phyloP scores from a whole-genome alignment of 2,329 filamentous ascomycete species.

The Fusarium kyushuense region DNA sequence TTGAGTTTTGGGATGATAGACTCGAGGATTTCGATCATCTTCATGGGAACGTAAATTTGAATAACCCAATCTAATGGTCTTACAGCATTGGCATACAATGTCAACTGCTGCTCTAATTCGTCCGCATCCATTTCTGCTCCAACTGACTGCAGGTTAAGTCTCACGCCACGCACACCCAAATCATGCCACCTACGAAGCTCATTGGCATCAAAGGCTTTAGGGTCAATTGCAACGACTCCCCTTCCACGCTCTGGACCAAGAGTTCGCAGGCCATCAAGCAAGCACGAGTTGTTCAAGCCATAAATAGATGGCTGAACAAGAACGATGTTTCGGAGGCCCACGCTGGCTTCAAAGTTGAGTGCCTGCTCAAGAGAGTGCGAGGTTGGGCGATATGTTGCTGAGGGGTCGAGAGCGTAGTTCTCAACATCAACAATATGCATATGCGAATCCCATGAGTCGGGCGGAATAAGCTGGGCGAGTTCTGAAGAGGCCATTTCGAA shows the following conservation, averaged over 20 bases:
- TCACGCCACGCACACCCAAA: conserved; percentile 69
- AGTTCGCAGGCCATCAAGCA: conserved; percentile 64
- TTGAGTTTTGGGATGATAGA: conserved; percentile 61
- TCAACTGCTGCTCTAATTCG: conserved; percentile 58
- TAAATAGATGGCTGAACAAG: conserved; percentile 73
- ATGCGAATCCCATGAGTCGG: conserved; percentile 69
- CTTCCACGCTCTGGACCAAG: conserved; percentile 64
- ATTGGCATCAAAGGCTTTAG: conserved; percentile 52
- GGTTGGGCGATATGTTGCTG: conserved; percentile 64
- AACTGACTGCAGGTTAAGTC: conserved; percentile 69
- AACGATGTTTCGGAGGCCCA: conserved; percentile 68
- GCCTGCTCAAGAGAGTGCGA: conserved; percentile 64
- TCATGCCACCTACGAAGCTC: conserved; percentile 65
- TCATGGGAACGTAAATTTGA: conserved; percentile 68
- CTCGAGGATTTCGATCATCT: conserved; percentile 62
- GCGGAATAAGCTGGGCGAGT: conserved; percentile 52
- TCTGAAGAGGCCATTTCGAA: conserved; percentile 3
- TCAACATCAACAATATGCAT: conserved; percentile 72
- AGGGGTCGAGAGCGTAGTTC: conserved; percentile 60
- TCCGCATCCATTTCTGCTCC: conserved; percentile 55
- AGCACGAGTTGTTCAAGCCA: conserved; percentile 69
- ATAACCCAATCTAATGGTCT: conserved; percentile 66
- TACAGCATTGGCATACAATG: conserved; percentile 63
- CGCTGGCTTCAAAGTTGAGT: conserved; percentile 60
- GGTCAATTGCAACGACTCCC: conserved; percentile 69